Base-by-base conservation (phyloP, 176 grass and related monocot species). In the Cenchrus fungigraminus region DNA sequence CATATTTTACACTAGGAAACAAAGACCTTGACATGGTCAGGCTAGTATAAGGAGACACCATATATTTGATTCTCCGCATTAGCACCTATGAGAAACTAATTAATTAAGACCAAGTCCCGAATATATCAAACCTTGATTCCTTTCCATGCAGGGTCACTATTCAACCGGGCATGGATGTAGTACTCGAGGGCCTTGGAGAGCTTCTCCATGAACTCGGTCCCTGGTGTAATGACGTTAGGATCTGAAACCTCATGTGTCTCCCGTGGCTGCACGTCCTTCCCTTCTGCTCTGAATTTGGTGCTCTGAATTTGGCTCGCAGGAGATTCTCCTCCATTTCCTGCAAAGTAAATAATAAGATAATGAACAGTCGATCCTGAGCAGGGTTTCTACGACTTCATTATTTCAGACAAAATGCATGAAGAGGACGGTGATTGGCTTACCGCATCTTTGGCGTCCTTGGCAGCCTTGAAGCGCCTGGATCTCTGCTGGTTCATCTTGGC, bases 401-500 rank as follows among this genome's bases (percentile, higher is more conserved):
- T 32, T 64, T 25, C 60, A 17, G 20, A 64, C 3, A 28, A 8
- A 14, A 12, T 10, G 15, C 15, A 55, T 37, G 5, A 15, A 40
- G 52, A 76, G 9, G 32, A 42, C 4, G 8, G 73, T 20, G 8
- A 57, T 11, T 6, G 47, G 34, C 8, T 79, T 15, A 89, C 92
- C 2, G 73, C 56, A 0, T 92, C 86, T 89, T 94, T 92, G 14
- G 80, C 86, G 28, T 70, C 80, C 85, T 83, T 97, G 52, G 90
- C 94, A 10, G 87, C 69, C 63, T 89, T 92, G 79, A 92, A 94
- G 22, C 92, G 80, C 49, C 92, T 75, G 1, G 86, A 68, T 47
- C 92, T 80, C 82, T 94, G 94, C 52, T 94, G 92, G 83, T 92
- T 97, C 92, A 97, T 94, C 49, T 97, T 97, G 59, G 92, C 88